Evolutionary conservation across 495 filamentous ascomycete genomes (phyloP), one percentile per base, ranked within the genome.

Genomic region (Lophiotrema nucula): DNA sequence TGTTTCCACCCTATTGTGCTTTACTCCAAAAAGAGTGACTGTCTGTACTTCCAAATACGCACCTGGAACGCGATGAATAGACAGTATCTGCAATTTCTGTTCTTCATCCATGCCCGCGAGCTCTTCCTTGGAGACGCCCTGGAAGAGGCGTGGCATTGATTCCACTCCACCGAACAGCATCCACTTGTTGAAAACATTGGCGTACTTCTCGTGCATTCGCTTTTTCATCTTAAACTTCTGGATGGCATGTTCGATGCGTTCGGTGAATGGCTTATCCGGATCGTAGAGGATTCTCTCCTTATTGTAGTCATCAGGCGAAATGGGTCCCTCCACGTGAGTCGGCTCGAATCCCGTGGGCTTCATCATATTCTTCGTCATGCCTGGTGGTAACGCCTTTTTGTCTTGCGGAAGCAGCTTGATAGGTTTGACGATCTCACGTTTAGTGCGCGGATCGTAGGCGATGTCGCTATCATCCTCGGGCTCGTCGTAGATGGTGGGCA

Each of bases 151-250:
- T 0, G 73, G 79, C 0, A 77, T 79, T 15, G 79, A 62, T 25
- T 86, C 83, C 31, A 97, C 79, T 8, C 95, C 95, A n/a, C 93
- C 93, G 27, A 90, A 88, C 22, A 79, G 71, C 22, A 97, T 78
- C 62, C 92, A 97, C 52, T 86, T 86, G 53, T 80, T 76, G 74
- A 99, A 95, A 22, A 93, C 67, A 25, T 77, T 74, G 21, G 78
- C 72, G 48, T 83, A 80, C 2, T 77, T 69, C 11, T 73, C 67
- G 51, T 90, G 81, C 50, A 96, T 77, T 52, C 87, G 90, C 22
- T 91, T 88, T 35, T 82, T 85, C 38, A 78, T 76, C 56, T 84
- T 77, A 75, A 84, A 99, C 8, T 90, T 87, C 55, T 90, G 85
- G 27, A 97, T 85, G 35, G 88, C 93, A 56, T 83, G 84, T 68